A percentile compares a stretch with the other conserved stretches of the same genome.
These are phyloP conservation scores for Fusarium concolor DNA, from an alignment of 2,329 filamentous ascomycete genomes.

Conservation along the genomic window DNA sequence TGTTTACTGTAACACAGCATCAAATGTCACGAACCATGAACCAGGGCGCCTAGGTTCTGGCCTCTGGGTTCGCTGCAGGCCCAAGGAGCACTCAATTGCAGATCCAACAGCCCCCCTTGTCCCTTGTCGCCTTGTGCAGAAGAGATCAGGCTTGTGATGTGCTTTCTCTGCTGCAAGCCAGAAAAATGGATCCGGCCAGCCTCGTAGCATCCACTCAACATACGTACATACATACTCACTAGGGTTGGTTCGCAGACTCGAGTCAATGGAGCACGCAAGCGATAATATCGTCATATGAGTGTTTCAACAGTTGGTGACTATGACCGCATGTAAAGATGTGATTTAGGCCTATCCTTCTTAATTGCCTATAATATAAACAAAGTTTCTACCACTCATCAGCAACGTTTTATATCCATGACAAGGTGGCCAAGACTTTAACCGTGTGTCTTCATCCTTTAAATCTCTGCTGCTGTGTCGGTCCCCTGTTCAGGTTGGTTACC, in stretches of 20 bases:
- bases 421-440: slow-evolving; percentile 28
- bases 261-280: slow-evolving; percentile 24
- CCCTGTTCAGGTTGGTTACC: slow-evolving; percentile 31
- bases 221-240: not conserved
- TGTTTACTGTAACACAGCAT: slow-evolving; percentile 25
- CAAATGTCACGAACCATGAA: slow-evolving; percentile 26
- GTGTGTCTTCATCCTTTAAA: slow-evolving; percentile 18
- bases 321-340: slow-evolving; percentile 1
- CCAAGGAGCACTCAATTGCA: slow-evolving; percentile 30
- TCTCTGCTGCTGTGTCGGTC: slow-evolving; percentile 15
- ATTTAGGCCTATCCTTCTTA: slow-evolving; percentile 12
- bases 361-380: slow-evolving; percentile 35
- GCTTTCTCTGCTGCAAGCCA: slow-evolving; percentile 32
- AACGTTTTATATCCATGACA: slow-evolving; percentile 8
- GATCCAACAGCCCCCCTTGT: slow-evolving; percentile 30
- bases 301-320: slow-evolving; percentile 17
- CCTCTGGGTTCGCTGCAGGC: slow-evolving; percentile 18
- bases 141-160: slow-evolving; percentile 32
- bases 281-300: slow-evolving; percentile 16
- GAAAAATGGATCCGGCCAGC: slow-evolving; percentile 29
- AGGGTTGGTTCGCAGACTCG: not conserved
- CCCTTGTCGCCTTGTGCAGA: slow-evolving; percentile 30
- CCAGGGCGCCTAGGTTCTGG: slow-evolving; percentile 4
- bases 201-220: slow-evolving; percentile 37
- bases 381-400: slow-evolving; percentile 21